These are phyloP conservation scores for Dioscorea alata DNA, from an alignment of 106 monocot species.

Conservation along the genomic window DNA sequence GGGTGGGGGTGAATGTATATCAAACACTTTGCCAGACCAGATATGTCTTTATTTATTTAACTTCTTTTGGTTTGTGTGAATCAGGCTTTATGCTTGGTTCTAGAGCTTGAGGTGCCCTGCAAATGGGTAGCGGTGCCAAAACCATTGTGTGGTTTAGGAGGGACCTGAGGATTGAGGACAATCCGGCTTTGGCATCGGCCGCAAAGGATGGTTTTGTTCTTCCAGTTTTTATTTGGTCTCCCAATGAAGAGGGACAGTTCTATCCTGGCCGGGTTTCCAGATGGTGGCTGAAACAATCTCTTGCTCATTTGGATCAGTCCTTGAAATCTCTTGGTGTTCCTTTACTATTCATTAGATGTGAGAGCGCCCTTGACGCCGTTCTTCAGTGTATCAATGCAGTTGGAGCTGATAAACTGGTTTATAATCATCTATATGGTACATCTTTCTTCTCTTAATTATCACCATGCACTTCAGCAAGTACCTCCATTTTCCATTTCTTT, in stretches of 20 bases:
- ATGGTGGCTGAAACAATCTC: conserved; percentile 97
- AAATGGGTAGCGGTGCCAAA: conserved; percentile 32
- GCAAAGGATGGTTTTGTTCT: conserved; percentile 50
- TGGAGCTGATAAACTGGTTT: conserved; percentile 63
- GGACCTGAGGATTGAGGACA: conserved; percentile 92
- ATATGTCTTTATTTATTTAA: too few species aligned
- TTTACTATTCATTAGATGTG: conserved; percentile 49
- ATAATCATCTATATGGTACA: conserved; percentile 83
- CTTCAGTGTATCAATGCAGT: conserved; percentile 50
- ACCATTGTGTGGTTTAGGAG: conserved; percentile 90
- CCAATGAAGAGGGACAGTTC: conserved; percentile 74
- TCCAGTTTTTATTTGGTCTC: conserved; percentile 89
- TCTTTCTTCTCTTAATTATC: not conserved
- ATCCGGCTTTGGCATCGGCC: conserved; percentile 66
- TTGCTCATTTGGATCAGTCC: conserved; percentile 45
- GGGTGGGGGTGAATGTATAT: too few species aligned
- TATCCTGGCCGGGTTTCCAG: conserved; percentile 74
- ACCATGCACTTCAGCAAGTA: conserved; percentile 1
- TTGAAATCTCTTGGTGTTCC: conserved; percentile 63
- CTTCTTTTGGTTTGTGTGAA: too few species aligned
- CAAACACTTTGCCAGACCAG: too few species aligned
- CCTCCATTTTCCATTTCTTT: too few species aligned
- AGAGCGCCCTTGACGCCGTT: conserved; percentile 59
- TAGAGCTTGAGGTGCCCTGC: too few species aligned
- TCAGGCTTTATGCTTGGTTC: too few species aligned